Evolutionary conservation across 495 filamentous ascomycete genomes (phyloP).

Genomic region (Hyaloscypha finlandica): DNA sequence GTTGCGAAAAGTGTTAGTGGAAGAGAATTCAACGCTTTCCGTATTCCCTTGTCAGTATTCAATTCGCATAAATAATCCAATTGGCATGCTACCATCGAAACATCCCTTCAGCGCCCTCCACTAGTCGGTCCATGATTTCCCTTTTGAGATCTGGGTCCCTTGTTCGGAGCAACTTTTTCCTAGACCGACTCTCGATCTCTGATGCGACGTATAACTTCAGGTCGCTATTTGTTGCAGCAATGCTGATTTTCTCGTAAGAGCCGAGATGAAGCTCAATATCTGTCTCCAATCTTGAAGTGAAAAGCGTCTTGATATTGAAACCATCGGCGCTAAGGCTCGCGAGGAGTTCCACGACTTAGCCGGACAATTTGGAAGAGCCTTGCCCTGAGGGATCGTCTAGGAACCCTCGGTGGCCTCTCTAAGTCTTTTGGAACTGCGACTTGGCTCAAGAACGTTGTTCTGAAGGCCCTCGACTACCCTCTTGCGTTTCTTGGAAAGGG

Average conservation of each 20-base stretch:
- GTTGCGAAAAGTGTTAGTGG: slow-evolving; percentile 8
- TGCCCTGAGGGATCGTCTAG: too few relatives aligned
- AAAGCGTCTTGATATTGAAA: slow-evolving; percentile 2
- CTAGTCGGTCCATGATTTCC: slow-evolving; percentile 6
- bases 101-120: slow-evolving; percentile 4
- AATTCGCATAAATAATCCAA: slow-evolving; percentile 8
- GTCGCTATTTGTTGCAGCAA: slow-evolving; percentile 1
- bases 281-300: slow-evolving; percentile 6
- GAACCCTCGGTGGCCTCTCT: too few relatives aligned
- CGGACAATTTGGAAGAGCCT: too few relatives aligned
- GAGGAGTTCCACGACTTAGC: slow-evolving; percentile 6
- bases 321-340: not conserved
- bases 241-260: slow-evolving; percentile 2
- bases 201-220: slow-evolving; percentile 7
- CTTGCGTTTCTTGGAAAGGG: too few relatives aligned
- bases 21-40: not conserved
- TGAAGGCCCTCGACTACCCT: too few relatives aligned
- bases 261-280: not conserved
- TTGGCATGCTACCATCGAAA: slow-evolving; percentile 14
- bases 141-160: slow-evolving; percentile 6
- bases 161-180: slow-evolving; percentile 6
- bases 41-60: slow-evolving; percentile 6
- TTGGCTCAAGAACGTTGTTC: too few relatives aligned
- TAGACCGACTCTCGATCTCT: slow-evolving; percentile 7
- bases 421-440: too few relatives aligned